Evolutionary conservation across 805 yeast genomes (phyloP), one percentile per base, ranked within the genome.

Genomic region (Cyberlindnera bimundalis): DNA sequence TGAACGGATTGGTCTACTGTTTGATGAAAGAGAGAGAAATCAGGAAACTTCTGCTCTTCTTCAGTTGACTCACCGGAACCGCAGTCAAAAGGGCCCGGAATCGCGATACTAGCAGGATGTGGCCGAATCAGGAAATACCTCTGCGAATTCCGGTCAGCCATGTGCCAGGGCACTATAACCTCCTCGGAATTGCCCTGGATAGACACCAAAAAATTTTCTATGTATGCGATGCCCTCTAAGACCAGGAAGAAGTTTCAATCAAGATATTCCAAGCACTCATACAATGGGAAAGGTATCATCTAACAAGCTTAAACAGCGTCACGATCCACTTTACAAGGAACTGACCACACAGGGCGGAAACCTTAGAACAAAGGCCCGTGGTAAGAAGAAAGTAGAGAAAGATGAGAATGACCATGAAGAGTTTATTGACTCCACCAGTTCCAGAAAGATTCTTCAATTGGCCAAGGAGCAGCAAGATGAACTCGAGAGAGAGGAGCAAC

Each of bases 381-480:
- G 66, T 17, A 60, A 65, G 28, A 67, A 64, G 39, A 69, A 62
- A 21, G 68, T 59, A 12, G 62, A 57, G 6, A 66, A 60, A 14
- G 76, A 71, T 11, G 74, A 70, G 43, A 66, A 70, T 27, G 66
- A 68, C 18, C 33, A 30, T 9, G 89, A 81, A 34, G 79, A 73
- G 32, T 82, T 67, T 52, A 71, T 93, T 29, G 96, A 91, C 66
- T 84, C 97, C 15, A 70, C 78, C 15, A 68, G 87, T 23, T 86
- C 97, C 1, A 73, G 95, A 62, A 87, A 79, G 65, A 90, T 93
- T 62, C 70, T 93, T 51, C 86, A 84, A 60, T 71, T 93, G 47
- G 99, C 99, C 15, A 81, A 76, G 53, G 91, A 84, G 55, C 99
- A 93, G 67, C 96, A 89, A 64, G 89, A 85, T 33, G 99, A 93